Base-by-base conservation (phyloP, 1,139 yeast genomes). In the Kurtzmaniella quercitrusa region DNA sequence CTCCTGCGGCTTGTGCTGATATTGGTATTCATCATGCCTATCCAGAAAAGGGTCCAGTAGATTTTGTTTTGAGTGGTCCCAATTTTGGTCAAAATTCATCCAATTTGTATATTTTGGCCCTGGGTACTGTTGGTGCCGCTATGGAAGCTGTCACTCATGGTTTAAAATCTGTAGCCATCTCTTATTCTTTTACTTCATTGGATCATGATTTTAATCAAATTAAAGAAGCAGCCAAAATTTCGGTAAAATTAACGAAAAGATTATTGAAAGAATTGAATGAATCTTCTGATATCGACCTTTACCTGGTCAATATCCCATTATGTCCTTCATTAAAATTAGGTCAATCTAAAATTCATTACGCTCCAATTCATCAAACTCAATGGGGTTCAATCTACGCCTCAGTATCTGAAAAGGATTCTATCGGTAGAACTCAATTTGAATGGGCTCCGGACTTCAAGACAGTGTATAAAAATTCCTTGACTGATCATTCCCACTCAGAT, bases 101-200 rank as follows among this genome's bases (percentile, higher is more conserved):
- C 34, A 89, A 94, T n/a, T 77, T 93, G 39, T 93, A 90, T 61
- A 86, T 90, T 46, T 77, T 93, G 56, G 82, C 96, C 10, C 84
- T 94, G 54, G 98, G 98, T n/a, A 93, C 98, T 1, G 86, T 93
- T 23, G 98, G 98, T 21, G 98, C 96, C 1, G 95, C 97, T 0
- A 81, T 91, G 90, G 98, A 93, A 64, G 95, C 93, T 1, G 88
- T 86, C 1, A 79, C 93, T 38, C 83, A 88, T 48, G 91, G 90
- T 1, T 77, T 77, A 34, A 82, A 75, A 54, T 70, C 96, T 2
- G 74, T 93, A 48, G 97, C 96, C 2, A 58, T 93, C 39, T 86
- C 95, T 37, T 93, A 81, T 71, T 93, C 95, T 7, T 91, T 84
- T 58, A 76, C 75, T 46, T 65, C 70, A 39, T 68, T 77, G 43